Evolutionary conservation across 148 eudicot species (phyloP), one percentile per base, ranked within the genome.

Genomic region (Oxyria digyna): DNA sequence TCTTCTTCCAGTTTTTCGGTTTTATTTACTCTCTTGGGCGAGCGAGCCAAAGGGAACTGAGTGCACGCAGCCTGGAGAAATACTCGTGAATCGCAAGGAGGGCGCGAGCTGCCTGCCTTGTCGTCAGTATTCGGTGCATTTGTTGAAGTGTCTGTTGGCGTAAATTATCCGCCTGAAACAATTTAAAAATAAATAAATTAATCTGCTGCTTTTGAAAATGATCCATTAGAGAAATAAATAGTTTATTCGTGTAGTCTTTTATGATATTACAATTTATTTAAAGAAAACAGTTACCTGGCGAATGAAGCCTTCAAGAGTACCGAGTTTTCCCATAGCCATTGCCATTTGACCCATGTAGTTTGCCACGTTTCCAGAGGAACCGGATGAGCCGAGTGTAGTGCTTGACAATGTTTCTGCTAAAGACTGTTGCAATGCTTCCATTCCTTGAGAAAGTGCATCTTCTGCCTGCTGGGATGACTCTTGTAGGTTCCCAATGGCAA

Each of bases 261-360:
- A n/a, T n/a, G n/a, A n/a, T n/a, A n/a, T n/a, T n/a, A n/a, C n/a
- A n/a, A n/a, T n/a, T n/a, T n/a, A n/a, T n/a, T n/a, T n/a, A n/a
- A n/a, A n/a, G 1, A 31, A 15, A 69, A 65, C 52, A 41, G 29
- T 49, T 75, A 82, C 85, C 83, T 82, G 85, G 50, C 79, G 85
- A 55, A 82, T 82, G 42, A 82, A 82, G 10, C 85, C 85, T 73
- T 82, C 85, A 57, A 82, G 85, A n/a, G 85, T 82, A 38, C 85
- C 85, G 32, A 82, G 83, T 65, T 82, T 82, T 11, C 85, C 85
- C 85, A 82, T 82, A 10, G 85, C 85, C 83, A 82, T 80, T 35
- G 85, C 85, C 85, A 82, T 82, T 73, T 82, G 85, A 42, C 85
- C 85, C 83, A 82, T 82, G 69, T 82, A 82, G 70, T 71, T 82